Evolutionary conservation across 1,284 basidiomycete genomes (phyloP), one percentile per base, ranked within the genome.

Genomic region (Ceratobasidium sp.): DNA sequence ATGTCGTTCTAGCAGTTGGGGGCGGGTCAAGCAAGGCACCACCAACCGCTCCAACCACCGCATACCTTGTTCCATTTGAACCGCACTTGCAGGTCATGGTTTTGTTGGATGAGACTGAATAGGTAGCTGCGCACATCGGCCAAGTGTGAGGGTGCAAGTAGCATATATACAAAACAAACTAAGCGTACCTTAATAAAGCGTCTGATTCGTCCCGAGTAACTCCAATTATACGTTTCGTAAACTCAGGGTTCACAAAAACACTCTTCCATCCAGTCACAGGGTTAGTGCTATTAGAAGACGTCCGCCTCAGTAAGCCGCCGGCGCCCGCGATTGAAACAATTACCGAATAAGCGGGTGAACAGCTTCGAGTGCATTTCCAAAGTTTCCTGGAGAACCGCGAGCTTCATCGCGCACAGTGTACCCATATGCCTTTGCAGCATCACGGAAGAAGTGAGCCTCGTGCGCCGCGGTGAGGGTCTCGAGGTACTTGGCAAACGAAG

Each of bases 211-310:
- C 87, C 22, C 82, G 82, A 3, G 84, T 83, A 49, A 92, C 83
- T 78, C 88, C 90, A 54, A 88, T 81, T 79, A 92, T 89, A 43
- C 86, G 85, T 76, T 84, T 86, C 1, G 89, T 91, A 82, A 92
- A 92, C 8, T 84, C 86, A 58, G 48, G 34, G 83, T 92, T 91
- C 72, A 92, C 88, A 78, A 89, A 91, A 34, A 92, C 80, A 0
- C 84, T 82, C 79, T 91, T 90, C 84, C 85, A 90, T 1, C 90
- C 90, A 0, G 90, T 92, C 2, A 91, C 86, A 5, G 88, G 88
- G 78, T 88, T 83, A 0, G 65, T 69, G 11, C 65, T 69, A 41
- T 39, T 6, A 24, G 14, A 4, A 78, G 78, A 24, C 39, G 22
- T 27, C 13, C 37, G 14, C 31, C n/a, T 14, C 27, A 37, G 8